These are phyloP conservation scores for Cornus controversa DNA, from an alignment of 148 eudicot species.

Conservation along the genomic window DNA sequence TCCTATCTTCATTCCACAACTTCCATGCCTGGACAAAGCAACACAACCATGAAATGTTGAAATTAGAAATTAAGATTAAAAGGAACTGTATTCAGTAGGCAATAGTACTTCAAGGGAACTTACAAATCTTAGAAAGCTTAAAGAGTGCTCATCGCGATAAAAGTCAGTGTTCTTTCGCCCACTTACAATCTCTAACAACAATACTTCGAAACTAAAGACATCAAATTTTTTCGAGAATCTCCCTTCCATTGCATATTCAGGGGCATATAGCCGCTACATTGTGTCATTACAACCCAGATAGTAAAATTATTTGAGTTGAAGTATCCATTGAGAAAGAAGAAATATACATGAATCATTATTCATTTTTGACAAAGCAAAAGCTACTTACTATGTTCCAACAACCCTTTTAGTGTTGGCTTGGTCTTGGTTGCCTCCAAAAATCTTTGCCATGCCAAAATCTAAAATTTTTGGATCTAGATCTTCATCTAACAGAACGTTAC, in stretches of 20 bases:
- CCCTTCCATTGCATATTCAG: constrained; percentile 37
- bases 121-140: constrained; percentile 27
- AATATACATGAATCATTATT: neutral
- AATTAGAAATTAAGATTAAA: too few relatives aligned
- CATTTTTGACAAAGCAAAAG: neutral
- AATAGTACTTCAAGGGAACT: constrained; percentile 2
- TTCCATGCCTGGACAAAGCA: too few relatives aligned
- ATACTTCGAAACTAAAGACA: constrained; percentile 39
- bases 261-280: constrained; percentile 43
- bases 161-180: too few relatives aligned
- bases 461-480: too few relatives aligned
- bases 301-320: neutral
- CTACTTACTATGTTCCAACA: constrained; percentile 65
- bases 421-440: too few relatives aligned
- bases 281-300: too few relatives aligned
- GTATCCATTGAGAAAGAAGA: neutral
- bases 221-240: constrained; percentile 42
- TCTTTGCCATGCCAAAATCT: too few relatives aligned
- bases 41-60: neutral
- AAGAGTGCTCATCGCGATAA: too few relatives aligned
- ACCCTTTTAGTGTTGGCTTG: too few relatives aligned
- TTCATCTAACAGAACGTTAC: too few relatives aligned
- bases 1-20: too few relatives aligned
- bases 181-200: too few relatives aligned
- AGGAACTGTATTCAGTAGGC: neutral